These are phyloP conservation scores for Pinguiococcus pyrenoidosus DNA, from an alignment of 108 stramenopile genomes.

Conservation along the genomic window DNA sequence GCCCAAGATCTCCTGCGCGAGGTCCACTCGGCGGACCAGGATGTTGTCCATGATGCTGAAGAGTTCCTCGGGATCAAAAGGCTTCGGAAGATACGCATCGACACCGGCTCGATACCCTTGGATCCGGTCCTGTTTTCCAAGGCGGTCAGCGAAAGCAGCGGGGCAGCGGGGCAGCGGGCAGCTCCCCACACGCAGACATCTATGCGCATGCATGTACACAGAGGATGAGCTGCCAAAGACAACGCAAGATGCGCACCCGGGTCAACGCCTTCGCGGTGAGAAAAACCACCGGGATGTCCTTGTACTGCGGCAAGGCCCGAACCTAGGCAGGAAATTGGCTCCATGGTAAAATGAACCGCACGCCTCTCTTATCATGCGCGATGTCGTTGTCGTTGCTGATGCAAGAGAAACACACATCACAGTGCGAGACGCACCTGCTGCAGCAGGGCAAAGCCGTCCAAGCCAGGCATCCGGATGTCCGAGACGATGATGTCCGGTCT, in stretches of 20 bases:
- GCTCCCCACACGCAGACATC: too few species aligned
- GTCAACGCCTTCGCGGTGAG: slow-evolving; percentile 55
- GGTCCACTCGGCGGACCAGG: slow-evolving; percentile 25
- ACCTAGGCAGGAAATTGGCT: too few species aligned
- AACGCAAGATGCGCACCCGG: too few species aligned
- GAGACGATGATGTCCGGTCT: slow-evolving; percentile 51
- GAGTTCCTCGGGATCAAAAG: slow-evolving; percentile 68
- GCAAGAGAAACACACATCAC: too few species aligned
- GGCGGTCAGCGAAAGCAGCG: too few species aligned
- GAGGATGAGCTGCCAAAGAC: too few species aligned
- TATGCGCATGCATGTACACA: too few species aligned
- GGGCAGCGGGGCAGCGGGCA: too few species aligned
- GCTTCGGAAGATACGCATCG: slow-evolving; percentile 68
- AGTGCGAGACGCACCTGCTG: slow-evolving; percentile 38
- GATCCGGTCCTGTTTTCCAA: slow-evolving; percentile 64
- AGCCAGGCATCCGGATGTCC: slow-evolving; percentile 72
- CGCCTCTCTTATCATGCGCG: too few species aligned
- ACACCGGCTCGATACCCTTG: slow-evolving; percentile 59
- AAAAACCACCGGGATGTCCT: slow-evolving; percentile 52
- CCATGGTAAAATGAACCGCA: too few species aligned
- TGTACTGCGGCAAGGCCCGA: slow-evolving; percentile 21
- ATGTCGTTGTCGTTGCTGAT: too few species aligned
- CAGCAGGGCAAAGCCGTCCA: slow-evolving; percentile 55
- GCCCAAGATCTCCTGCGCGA: slow-evolving; percentile 19
- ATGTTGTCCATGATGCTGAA: slow-evolving; percentile 52